Percentiles rank a stretch among this genome's conserved stretches.
phyloP scores from a whole-genome alignment of 371 early-diverging fungal genomes.

The Circinella umbellata region DNA sequence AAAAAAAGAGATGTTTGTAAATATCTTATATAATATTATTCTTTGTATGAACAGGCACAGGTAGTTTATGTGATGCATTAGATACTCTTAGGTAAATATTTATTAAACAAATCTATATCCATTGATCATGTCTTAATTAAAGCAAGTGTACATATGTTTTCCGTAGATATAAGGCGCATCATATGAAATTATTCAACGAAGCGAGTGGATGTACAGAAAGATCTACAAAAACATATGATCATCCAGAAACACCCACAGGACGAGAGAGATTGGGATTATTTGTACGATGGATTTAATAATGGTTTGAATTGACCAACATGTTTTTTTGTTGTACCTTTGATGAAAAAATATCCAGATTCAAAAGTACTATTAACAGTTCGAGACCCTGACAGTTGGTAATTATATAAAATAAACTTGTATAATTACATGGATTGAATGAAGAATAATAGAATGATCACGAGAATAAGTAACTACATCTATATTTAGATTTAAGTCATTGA shows the following conservation, averaged over 20 bases:
- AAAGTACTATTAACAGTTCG: conserved; percentile 42
- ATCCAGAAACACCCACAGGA: conserved; percentile 1
- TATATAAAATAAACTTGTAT: not conserved
- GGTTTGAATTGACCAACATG: conserved; percentile 25
- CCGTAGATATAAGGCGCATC: conserved; percentile 28
- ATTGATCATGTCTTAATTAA: not conserved
- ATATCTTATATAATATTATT: too few relatives aligned
- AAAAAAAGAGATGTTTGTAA: too few relatives aligned
- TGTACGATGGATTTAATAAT: not conserved
- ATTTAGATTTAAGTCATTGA: too few relatives aligned
- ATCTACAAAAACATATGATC: conserved; percentile 22
- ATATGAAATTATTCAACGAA: conserved; percentile 22
- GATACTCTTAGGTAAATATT: conserved; percentile 18
- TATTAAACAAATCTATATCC: too few relatives aligned
- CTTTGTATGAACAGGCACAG: too few relatives aligned
- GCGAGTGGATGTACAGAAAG: conserved; percentile 10
- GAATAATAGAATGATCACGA: too few relatives aligned
- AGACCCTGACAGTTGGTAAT: conserved; percentile 42
- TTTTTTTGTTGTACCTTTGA: conserved; percentile 19
- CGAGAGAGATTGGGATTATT: conserved; percentile 18
- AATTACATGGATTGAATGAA: too few relatives aligned
- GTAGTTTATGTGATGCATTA: conserved; percentile 11
- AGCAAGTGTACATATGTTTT: too few relatives aligned
- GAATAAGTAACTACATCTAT: too few relatives aligned
- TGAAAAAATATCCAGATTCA: conserved; percentile 39